Evolutionary conservation across 2,329 filamentous ascomycete genomes (phyloP).

Genomic region (Venturia asperata): DNA sequence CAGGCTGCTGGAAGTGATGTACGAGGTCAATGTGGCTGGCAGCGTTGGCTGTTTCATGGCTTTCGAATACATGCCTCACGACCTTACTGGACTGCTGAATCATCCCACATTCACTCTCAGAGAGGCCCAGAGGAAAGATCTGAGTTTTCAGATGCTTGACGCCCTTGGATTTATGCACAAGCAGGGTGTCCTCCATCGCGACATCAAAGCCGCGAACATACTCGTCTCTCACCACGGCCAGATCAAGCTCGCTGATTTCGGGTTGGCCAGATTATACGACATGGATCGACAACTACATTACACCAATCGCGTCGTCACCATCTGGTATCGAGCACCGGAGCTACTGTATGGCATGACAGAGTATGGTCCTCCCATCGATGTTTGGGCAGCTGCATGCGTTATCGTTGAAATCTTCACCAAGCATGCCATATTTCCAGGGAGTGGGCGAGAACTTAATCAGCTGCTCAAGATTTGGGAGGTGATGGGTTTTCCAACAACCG

Average conservation of each 20-base stretch:
- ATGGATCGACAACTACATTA: conserved; percentile 62
- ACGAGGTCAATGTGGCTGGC: conserved; percentile 66
- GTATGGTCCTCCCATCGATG: conserved; percentile 83
- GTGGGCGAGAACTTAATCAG: conserved; percentile 92
- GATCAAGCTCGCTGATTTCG: conserved; percentile 92
- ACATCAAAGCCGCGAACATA: conserved; percentile 98
- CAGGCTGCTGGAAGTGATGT: conserved; percentile 85
- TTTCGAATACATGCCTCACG: conserved; percentile 95
- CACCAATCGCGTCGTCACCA: conserved; percentile 96
- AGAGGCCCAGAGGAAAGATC: conserved; percentile 79
- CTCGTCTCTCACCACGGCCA: conserved; percentile 83
- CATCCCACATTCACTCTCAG: conserved; percentile 87
- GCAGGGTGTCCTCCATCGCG: conserved; percentile 87
- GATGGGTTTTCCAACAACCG: conserved; percentile 76
- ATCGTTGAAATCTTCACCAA: conserved; percentile 94
- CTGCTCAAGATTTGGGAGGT: conserved; percentile 94
- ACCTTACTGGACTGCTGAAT: conserved; percentile 89
- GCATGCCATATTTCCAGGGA: conserved; percentile 88
- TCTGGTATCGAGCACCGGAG: conserved; percentile 93
- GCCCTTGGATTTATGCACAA: conserved; percentile 90
- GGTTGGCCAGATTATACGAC: conserved; percentile 89
- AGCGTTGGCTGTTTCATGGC: conserved; percentile 89
- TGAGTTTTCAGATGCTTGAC: conserved; percentile 88
- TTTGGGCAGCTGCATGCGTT: conserved; percentile 97
- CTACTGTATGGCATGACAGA: conserved; percentile 84